Evolutionary conservation across 305 asterid genomes (phyloP), one percentile per base, ranked within the genome.

Genomic region (Euphrasia arctica): DNA sequence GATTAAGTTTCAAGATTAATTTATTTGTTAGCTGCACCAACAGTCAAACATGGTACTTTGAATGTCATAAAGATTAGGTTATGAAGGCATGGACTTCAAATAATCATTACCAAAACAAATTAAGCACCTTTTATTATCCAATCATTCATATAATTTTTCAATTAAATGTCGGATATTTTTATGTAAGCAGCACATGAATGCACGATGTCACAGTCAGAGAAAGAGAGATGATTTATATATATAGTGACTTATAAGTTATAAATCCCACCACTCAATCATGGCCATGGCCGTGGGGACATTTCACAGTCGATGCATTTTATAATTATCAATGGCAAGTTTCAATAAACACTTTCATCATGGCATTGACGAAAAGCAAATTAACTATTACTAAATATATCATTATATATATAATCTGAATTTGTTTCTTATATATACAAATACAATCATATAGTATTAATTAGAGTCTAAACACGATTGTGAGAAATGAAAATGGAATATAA

Each of bases 11-110:
- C 36, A 15, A 25, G 60, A 71, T 57, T 74, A 66, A 29, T 55
- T 72, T 78, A 64, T 80, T 66, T 43, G 68, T 22, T 51, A 62
- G 70, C 61, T 65, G 63, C 69, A 12, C 48, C 39, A 63, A 54
- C 79, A 69, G 87, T 82, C 87, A 82, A 86, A 66, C 62, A 55
- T 66, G 28, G 32, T 70, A 28, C 60, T 65, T 72, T 69, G 65
- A 32, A 25, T 73, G 72, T 51, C 63, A 62, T 58, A 2, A 34
- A 62, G 63, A 61, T 5, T 43, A 13, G 69, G 34, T 29, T 34
- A 45, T 59, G 50, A 39, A 39, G 61, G 49, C 63, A 36, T 59
- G 63, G n/a, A 14, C 14, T 59, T 59, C 2, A 6, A 9, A 31
- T 5, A 29, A 58, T 58, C 47, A 34, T 31, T 58, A 8, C 42